Evolutionary conservation across 2,329 filamentous ascomycete species (phyloP).

Genomic region (Emmonsiellopsis sp.): DNA sequence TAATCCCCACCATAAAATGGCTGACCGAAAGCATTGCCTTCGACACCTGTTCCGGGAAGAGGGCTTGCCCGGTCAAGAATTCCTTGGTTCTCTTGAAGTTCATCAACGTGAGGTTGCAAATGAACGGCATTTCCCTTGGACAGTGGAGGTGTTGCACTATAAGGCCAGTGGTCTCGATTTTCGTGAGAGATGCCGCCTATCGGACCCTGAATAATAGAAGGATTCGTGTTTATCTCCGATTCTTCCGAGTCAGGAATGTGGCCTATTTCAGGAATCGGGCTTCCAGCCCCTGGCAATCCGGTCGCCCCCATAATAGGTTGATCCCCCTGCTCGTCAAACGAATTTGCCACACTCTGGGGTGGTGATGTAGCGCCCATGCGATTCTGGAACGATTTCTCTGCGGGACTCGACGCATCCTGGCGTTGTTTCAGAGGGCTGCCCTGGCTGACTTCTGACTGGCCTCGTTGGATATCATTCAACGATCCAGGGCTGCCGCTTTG

Average conservation of each 20-base stretch:
- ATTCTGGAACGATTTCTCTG: slow-evolving; percentile 30
- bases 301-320: slow-evolving; percentile 55
- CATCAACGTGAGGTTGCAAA: slow-evolving; percentile 29
- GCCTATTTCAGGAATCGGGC: slow-evolving; percentile 70
- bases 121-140: slow-evolving; percentile 27
- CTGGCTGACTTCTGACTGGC: slow-evolving; percentile 16
- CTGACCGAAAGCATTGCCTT: slow-evolving; percentile 47
- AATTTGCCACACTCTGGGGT: slow-evolving; percentile 45
- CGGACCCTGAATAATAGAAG: slow-evolving; percentile 70
- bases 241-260: slow-evolving; percentile 45
- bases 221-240: slow-evolving; percentile 67
- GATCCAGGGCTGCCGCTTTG: slow-evolving; percentile 19
- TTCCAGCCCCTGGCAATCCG: slow-evolving; percentile 56
- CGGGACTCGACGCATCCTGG: slow-evolving; percentile 25
- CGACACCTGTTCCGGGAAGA: slow-evolving; percentile 43
- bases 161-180: slow-evolving; percentile 45
- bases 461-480: slow-evolving; percentile 15
- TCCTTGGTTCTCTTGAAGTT: slow-evolving; percentile 34
- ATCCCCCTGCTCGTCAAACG: slow-evolving; percentile 31
- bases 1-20: slow-evolving; percentile 43
- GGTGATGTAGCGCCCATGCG: slow-evolving; percentile 40
- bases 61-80: slow-evolving; percentile 39
- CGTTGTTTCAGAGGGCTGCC: slow-evolving; percentile 40
- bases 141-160: slow-evolving; percentile 44
- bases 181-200: slow-evolving; percentile 47